Conservation (phyloP, 2,329 filamentous ascomycete genomes). For the Monilinia fructigena region DNA sequence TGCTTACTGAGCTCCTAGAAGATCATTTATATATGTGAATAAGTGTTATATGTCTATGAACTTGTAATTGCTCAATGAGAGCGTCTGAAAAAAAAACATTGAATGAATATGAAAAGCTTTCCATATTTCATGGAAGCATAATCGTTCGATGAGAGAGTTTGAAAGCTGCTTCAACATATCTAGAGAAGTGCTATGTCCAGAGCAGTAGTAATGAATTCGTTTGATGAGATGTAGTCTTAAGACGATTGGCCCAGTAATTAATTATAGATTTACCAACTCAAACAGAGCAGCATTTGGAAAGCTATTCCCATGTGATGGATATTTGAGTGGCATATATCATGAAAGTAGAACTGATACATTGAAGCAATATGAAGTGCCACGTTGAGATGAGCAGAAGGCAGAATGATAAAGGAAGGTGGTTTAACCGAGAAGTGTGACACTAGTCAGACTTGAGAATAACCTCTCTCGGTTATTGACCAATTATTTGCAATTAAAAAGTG, state of each 20-base stretch:
- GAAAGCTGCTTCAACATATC: neutral
- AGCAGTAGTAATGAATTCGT: neutral
- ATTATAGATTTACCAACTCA: neutral
- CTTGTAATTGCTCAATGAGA: neutral
- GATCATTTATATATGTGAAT: neutral
- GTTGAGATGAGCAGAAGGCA: neutral
- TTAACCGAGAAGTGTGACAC: neutral
- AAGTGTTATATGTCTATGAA: neutral
- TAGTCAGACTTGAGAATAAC: neutral
- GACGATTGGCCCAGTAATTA: neutral
- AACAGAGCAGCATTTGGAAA: neutral
- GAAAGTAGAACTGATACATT: slow-evolving; percentile 2
- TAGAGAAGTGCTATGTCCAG: neutral
- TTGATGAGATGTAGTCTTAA: neutral
- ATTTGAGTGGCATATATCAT: neutral
- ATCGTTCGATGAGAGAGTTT: neutral
- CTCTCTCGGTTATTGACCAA: neutral
- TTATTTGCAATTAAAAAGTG: neutral
- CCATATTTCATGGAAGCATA: neutral
- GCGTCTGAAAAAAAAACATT: neutral
- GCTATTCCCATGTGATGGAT: neutral
- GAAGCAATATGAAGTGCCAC: neutral
- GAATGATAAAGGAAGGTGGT: slow-evolving; percentile 4
- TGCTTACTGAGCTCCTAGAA: neutral
- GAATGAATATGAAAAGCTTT: neutral